Evolutionary conservation across 768 basidiomycete genomes (phyloP), one percentile per base, ranked within the genome.

Genomic region (Boletus reticuloceps): DNA sequence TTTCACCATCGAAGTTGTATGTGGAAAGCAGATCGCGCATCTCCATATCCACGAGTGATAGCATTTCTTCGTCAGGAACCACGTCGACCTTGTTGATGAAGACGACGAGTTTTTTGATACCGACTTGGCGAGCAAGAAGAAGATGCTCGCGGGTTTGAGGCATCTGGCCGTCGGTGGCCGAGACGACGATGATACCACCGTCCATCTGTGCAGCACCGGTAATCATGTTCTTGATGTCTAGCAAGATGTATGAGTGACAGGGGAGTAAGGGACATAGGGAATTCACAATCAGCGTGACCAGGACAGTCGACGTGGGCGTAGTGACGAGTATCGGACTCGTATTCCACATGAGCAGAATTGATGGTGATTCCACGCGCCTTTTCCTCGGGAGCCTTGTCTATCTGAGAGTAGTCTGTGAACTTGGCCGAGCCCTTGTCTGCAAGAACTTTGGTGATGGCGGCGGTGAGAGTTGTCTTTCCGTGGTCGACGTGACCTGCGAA

Each of bases 61-160:
- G 78, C 94, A 99, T 98, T 80, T 99, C 97, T 6, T 88, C 85
- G 81, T 99, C 97, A 58, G 88, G 84, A 55, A 98, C 90, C 78
- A 88, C 84, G 76, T 99, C 97, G 57, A 99, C 87, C 77, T 99
- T 99, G 89, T 99, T 99, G 74, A 99, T 94, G 80, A 97, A 99
- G 61, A 99, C 97, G 55, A 98, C 94, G 37, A 99, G 84, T 73
- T 88, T 90, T 77, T 95, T 94, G 69, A 99, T 89, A 61, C 97
- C 97, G 60, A 98, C 95, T 77, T 99, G 97, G 67, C 94, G 91
- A 64, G 96, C 96, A 46, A 99, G 85, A 51, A 99, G 88, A 58
- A 99, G 76, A 76, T 99, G 97, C 79, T 99, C 97, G 65, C 95
- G 88, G 47, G 97, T 99, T 74, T 98, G 96, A 51, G 96, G 97